Evolutionary conservation across 2,329 filamentous ascomycete genomes (phyloP).

Genomic region (Reticulascus tulasneorum): DNA sequence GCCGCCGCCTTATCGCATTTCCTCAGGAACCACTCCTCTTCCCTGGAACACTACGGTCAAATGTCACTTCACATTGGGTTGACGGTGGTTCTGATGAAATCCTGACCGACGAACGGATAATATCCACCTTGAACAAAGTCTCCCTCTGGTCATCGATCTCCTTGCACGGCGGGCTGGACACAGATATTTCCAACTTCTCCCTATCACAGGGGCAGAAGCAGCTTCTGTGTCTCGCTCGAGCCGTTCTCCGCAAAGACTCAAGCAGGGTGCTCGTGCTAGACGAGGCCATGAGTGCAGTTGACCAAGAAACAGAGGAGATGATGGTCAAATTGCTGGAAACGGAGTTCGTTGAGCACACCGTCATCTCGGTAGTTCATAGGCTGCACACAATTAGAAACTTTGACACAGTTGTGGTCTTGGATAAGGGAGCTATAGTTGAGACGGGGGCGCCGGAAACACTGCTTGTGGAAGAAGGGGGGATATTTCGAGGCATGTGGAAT

Average conservation of each 20-base stretch:
- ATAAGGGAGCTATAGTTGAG: not conserved
- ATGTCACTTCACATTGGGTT: not conserved
- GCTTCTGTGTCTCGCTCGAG: slow-evolving; percentile 20
- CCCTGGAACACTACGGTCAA: slow-evolving; percentile 2
- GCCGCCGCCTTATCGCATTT: slow-evolving; percentile 26
- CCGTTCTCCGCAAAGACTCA: slow-evolving; percentile 1
- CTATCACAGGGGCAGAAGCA: slow-evolving; percentile 19
- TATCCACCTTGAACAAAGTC: slow-evolving; percentile 12
- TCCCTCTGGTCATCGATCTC: slow-evolving; percentile 13
- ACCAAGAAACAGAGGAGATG: slow-evolving; percentile 30
- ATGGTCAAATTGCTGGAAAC: slow-evolving; percentile 14
- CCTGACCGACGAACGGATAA: slow-evolving; percentile 11
- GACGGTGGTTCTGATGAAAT: not conserved
- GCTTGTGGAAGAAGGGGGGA: too few species aligned
- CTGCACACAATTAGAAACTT: slow-evolving; percentile 10
- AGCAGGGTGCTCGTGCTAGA: slow-evolving; percentile 59
- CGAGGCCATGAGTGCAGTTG: slow-evolving; percentile 61
- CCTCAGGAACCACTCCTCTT: slow-evolving; percentile 22
- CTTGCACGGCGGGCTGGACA: slow-evolving; percentile 14
- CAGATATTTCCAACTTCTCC: slow-evolving; percentile 7
- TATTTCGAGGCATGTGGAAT: too few species aligned
- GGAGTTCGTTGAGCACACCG: slow-evolving; percentile 18
- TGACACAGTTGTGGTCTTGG: slow-evolving; percentile 1
- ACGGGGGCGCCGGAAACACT: not conserved
- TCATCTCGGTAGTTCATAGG: slow-evolving; percentile 23